Percentiles rank a stretch among this genome's conserved stretches.
These are phyloP conservation scores for Tetracladium marchalianum DNA, from an alignment of 495 filamentous ascomycete species.

Conservation along the genomic window DNA sequence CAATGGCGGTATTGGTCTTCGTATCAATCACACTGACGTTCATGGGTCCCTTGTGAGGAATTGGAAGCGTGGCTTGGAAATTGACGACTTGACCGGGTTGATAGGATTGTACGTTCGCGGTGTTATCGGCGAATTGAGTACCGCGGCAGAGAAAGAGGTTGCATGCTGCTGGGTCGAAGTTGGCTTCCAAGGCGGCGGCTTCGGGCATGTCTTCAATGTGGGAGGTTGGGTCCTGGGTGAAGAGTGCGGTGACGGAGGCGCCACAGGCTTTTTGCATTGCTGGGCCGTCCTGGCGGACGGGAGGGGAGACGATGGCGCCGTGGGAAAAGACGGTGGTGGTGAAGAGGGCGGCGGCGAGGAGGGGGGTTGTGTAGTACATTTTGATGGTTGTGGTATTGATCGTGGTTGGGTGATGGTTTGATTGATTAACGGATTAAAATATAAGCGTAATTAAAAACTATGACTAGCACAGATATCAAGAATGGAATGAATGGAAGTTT, in stretches of 20 bases:
- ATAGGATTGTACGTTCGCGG: slow-evolving; percentile 51
- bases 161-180: slow-evolving; percentile 49
- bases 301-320: slow-evolving; percentile 50
- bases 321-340: slow-evolving; percentile 45
- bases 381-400: slow-evolving; percentile 1
- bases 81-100: slow-evolving; percentile 48
- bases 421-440: no score
- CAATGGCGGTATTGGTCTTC: slow-evolving; percentile 9
- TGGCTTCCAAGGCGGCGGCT: slow-evolving; percentile 39
- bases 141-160: slow-evolving; percentile 65
- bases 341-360: slow-evolving; percentile 32
- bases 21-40: slow-evolving; percentile 13
- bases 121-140: slow-evolving; percentile 63
- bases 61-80: slow-evolving; percentile 35
- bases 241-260: slow-evolving; percentile 47
- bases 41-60: slow-evolving; percentile 12
- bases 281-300: slow-evolving; percentile 47
- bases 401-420: no score
- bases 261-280: slow-evolving; percentile 54
- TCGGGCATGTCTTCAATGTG: slow-evolving; percentile 61
- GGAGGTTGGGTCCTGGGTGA: slow-evolving; percentile 52
- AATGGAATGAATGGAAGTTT: not conserved
- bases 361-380: slow-evolving; percentile 20
- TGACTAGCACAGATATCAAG: slow-evolving; percentile 4
- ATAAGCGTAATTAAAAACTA: not conserved